Evolutionary conservation across 768 basidiomycete species (phyloP).

Genomic region (Roridomyces roridus): DNA sequence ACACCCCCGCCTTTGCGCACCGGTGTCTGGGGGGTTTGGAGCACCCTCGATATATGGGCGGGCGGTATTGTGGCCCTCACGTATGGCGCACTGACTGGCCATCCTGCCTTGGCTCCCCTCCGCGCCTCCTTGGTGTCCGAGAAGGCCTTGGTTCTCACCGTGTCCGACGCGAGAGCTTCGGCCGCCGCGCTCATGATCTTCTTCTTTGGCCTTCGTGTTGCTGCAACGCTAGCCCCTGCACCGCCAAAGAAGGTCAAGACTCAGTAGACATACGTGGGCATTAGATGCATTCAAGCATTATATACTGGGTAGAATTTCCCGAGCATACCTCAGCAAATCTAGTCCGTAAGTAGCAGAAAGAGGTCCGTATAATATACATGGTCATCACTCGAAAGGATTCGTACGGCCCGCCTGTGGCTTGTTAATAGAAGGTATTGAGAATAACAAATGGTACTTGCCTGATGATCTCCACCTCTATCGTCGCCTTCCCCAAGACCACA

Average conservation of each 20-base stretch:
- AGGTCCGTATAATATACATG: conserved; percentile 7
- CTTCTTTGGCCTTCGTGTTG: conserved; percentile 42
- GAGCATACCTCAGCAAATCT: neutral
- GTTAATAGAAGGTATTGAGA: neutral
- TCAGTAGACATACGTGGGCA: conserved; percentile 12
- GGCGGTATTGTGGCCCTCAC: conserved; percentile 49
- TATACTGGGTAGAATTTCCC: neutral
- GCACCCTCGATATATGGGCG: conserved; percentile 57
- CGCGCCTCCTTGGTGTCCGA: conserved; percentile 19
- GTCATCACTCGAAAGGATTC: conserved; percentile 61
- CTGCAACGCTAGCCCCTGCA: conserved; percentile 32
- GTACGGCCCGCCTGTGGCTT: conserved; percentile 70
- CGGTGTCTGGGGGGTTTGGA: conserved; percentile 42
- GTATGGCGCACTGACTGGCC: conserved; percentile 37
- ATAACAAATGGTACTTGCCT: conserved; percentile 49
- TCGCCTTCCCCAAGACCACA: conserved; percentile 82
- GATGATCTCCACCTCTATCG: conserved; percentile 73
- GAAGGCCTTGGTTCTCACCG: conserved; percentile 9
- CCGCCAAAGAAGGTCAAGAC: conserved; percentile 20
- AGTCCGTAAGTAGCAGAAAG: conserved; percentile 2
- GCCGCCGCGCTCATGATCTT: conserved; percentile 37
- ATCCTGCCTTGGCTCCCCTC: conserved; percentile 36
- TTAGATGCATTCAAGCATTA: conserved; percentile 4
- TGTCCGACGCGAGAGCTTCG: conserved; percentile 39
- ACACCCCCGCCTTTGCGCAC: conserved; percentile 52